A percentile compares a stretch with the other conserved stretches of the same genome.
phyloP scores from a whole-genome alignment of 73 alveolate genomes.

The Tetrahymena malaccensis region DNA sequence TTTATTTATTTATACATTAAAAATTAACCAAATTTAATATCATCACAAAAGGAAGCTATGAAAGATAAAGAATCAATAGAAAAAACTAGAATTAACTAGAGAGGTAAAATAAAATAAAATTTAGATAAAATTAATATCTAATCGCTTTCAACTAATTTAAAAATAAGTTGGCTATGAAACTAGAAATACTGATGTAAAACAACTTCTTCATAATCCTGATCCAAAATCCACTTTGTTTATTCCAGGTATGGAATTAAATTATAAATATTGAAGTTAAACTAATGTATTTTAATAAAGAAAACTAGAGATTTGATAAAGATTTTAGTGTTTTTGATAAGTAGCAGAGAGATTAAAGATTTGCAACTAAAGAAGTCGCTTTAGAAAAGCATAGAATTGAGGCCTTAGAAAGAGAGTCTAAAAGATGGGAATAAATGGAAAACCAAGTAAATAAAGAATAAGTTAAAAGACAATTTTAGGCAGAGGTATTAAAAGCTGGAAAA shows the following conservation, averaged over 20 bases:
- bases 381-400: constrained; percentile 45
- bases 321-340: constrained; percentile 76
- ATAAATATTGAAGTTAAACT: background rate
- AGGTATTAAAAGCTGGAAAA: constrained; percentile 72
- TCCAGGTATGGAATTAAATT: constrained; percentile 11
- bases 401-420: constrained; percentile 73
- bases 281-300: constrained; percentile 39
- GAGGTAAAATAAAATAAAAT: background rate
- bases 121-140: background rate
- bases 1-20: background rate
- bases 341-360: constrained; percentile 86
- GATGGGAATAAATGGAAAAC: constrained; percentile 93
- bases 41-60: background rate
- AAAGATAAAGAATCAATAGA: background rate
- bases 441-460: constrained; percentile 74
- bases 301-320: constrained; percentile 81
- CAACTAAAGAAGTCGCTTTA: constrained; percentile 56
- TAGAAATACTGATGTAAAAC: constrained; percentile 21
- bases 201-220: constrained; percentile 17
- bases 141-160: background rate
- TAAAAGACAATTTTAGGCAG: constrained; percentile 67
- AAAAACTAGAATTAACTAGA: background rate
- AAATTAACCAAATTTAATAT: background rate
- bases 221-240: constrained; percentile 25
- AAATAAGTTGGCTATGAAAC: background rate